phyloP scores from a whole-genome alignment of 352 stramenopile genomes.

The Pythium myriotylum region DNA sequence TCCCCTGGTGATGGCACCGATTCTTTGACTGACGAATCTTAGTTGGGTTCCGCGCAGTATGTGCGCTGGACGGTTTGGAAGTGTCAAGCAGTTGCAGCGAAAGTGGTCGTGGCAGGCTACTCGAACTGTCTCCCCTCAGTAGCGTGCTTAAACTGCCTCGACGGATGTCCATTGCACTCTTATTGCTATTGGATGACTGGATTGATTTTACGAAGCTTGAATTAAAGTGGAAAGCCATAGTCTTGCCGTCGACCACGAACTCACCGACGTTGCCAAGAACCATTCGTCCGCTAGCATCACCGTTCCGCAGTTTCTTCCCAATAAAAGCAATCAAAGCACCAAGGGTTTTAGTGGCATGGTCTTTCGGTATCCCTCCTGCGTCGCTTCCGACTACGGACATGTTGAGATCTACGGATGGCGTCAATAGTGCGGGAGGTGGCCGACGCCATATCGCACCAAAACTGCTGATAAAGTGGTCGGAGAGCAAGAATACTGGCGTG shows the following conservation, averaged over 20 bases:
- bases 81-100: constrained; percentile 8
- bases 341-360: constrained; percentile 45
- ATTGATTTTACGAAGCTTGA: constrained; percentile 34
- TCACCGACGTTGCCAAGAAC: constrained; percentile 36
- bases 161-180: too few relatives aligned
- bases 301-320: constrained; percentile 41
- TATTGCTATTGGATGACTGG: background rate
- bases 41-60: too few relatives aligned
- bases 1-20: background rate
- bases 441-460: constrained; percentile 48
- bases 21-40: too few relatives aligned
- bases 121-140: too few relatives aligned
- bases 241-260: constrained; percentile 47
- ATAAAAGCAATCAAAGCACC: constrained; percentile 49
- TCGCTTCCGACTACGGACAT: constrained; percentile 51
- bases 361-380: constrained; percentile 35
- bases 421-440: constrained; percentile 48
- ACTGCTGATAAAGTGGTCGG: constrained; percentile 46
- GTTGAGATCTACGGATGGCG: constrained; percentile 42
- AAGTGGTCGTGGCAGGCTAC: background rate
- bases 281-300: constrained; percentile 30
- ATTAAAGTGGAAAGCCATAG: constrained; percentile 53
- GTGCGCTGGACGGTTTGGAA: too few relatives aligned
- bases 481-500: constrained; percentile 50
- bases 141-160: too few relatives aligned